Evolutionary conservation across 768 basidiomycete species (phyloP), one percentile per base, ranked within the genome.

Genomic region (Mycena filopes): DNA sequence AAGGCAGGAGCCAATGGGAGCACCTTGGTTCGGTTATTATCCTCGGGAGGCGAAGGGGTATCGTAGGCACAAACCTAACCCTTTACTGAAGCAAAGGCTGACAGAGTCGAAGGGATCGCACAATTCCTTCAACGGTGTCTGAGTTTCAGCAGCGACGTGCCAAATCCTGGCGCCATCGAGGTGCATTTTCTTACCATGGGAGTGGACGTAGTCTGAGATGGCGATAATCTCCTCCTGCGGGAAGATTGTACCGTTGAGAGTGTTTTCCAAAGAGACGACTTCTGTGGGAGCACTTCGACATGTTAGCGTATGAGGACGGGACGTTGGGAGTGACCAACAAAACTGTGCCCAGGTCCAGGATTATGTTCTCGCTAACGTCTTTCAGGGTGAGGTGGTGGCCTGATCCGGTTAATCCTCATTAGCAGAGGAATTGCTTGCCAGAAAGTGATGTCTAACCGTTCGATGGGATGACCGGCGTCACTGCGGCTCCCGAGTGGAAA

Each of bases 21-120:
- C 91, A 68, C 91, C 92, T 93, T 55, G 10, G 28, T 54, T 26
- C 46, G n/a, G n/a, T n/a, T n/a, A n/a, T n/a, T n/a, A n/a, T n/a
- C n/a, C n/a, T n/a, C n/a, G n/a, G n/a, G n/a, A n/a, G n/a, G n/a
- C n/a, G n/a, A n/a, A n/a, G n/a, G n/a, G n/a, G n/a, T n/a, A n/a
- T n/a, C n/a, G n/a, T n/a, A 46, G 41, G 23, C 25, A 76, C 81
- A 63, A 66, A 95, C 96, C 96, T 49, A 99, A 84, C 42, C 96
- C 97, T 80, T 99, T 99, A 81, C 94, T 96, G 78, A 99, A 89
- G 82, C 97, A 99, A 20, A 97, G 75, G 66, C 93, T 95, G 72
- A 95, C 88, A 0, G 94, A 90, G 74, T 99, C 96, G 78, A 98
- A 97, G 0, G 96, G 95, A 25, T 83, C 88, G 72, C 92, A 92